Evolutionary conservation across 2,329 filamentous ascomycete species (phyloP), one percentile per base, ranked within the genome.

Genomic region (Tolypocladium nubicola): DNA sequence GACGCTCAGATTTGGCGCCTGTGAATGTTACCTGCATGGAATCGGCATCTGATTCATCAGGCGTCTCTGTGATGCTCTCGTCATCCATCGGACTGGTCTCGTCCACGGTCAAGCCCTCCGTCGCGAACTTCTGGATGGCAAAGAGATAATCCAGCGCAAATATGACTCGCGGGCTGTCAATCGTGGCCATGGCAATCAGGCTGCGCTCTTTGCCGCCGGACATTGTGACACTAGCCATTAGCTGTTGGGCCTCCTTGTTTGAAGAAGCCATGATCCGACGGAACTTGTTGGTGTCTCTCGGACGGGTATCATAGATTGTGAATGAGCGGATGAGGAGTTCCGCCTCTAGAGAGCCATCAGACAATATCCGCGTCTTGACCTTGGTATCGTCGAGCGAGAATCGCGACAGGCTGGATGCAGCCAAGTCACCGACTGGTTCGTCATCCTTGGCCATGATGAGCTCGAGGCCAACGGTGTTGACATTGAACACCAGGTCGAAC

Each of bases 221-320:
- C 72, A 99, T 95, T 0, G 92, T 95, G 4, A 99, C 77, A 68
- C 89, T 97, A 21, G 94, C 94, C 94, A 99, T 99, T 67, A 99
- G 92, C 65, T 99, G 95, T 70, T 97, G 92, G 52, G 94, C 91
- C 57, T 92, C 88, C 64, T 91, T 93, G 71, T 97, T 97, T 67
- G 92, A 91, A 57, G 96, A 86, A 1, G 92, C 92, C 94, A 99
- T 97, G 74, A 99, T 97, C 70, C 93, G 95, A 54, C 91, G 85
- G 79, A 95, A 99, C 68, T 96, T 97, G 76, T 97, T 99, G 6
- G 87, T 89, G 65, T 96, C 92, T 56, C 84, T 83, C 5, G 85
- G 86, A n/a, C 95, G 86, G 61, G 88, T 97, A 70, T 99, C 94
- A 57, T 89, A 84, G 62, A 97, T 96, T 0, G 91, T 96, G 70